Evolutionary conservation across 495 filamentous ascomycete genomes (phyloP), one percentile per base, ranked within the genome.

Genomic region (Pyronema omphalodes): DNA sequence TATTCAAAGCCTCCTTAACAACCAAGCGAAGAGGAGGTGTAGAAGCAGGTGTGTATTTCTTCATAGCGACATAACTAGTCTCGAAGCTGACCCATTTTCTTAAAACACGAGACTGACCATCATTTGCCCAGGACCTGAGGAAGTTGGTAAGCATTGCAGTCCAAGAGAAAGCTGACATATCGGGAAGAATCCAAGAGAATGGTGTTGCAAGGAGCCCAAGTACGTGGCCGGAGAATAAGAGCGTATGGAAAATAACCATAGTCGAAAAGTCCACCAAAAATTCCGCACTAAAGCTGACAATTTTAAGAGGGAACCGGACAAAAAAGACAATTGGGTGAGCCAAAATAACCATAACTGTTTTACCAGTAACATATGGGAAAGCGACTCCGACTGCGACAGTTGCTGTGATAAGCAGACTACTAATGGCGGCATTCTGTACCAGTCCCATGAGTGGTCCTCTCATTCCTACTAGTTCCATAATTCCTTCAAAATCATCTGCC

Each of bases 401-500:
- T 37, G 84, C 75, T 7, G 85, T 84, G 11, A 99, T 83, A 17
- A 99, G 74, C 53, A 94, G 79, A 29, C 84, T 83, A 60, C 88
- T 88, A 67, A 99, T 96, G 39, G 94, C 82, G 37, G 81, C 88
- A 58, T 96, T 96, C 63, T 96, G 91, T 57, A 95, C 76, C 7
- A 99, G 73, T 17, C 86, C 86, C 37, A 82, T 80, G 3, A 96
- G 71, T 1, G 93, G 93, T 0, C 91, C 91, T 60, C 93, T 84
- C 83, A 99, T 91, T 47, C 91, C 91, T 36, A 99, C 81, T 9
- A 99, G 75, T 64, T 99, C 91, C 72, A 96, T 76, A 47, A 99
- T 85, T 6, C 91, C 91, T 66, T 99, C 91, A n/a, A 99, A 78
- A 60, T 99, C 91, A 67, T 99, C 91, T 8, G 82, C 86, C 58